Evolutionary conservation across 305 asterid genomes (phyloP), one percentile per base, ranked within the genome.

Genomic region (Ajuga reptans): DNA sequence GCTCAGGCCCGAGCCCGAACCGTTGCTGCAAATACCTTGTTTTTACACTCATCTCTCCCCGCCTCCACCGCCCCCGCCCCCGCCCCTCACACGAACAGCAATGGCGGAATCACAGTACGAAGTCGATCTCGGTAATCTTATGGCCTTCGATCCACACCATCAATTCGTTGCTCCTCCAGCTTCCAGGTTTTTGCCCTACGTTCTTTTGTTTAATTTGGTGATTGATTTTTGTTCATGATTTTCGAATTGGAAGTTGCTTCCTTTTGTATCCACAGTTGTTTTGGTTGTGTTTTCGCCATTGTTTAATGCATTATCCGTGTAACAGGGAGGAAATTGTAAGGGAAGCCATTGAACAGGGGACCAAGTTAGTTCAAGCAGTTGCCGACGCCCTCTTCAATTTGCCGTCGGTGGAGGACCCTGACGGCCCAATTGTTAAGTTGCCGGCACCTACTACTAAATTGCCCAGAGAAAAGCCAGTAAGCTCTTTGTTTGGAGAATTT

Each of bases 391-490:
- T 94, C 66, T 94, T 94, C 75, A 79, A 68, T 72, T 79, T 89
- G 77, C 90, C 94, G 46, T 83, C 99, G 33, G 80, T 78, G 10
- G 89, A 85, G 72, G 91, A 87, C 62, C 88, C 52, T 0, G 92
- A 85, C 29, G 96, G 98, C 27, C 99, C 99, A 14, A 74, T 91
- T 62, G 96, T 89, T 45, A 41, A 69, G 54, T 65, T 94, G 81
- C 99, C 99, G n/a, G 84, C 87, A 31, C 95, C 97, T 2, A 78
- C 87, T 43, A 85, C 92, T 8, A 88, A 59, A 78, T 79, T 94
- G 78, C 98, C 99, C 54, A 79, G 98, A 77, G 89, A 75, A 39
- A 91, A 94, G 72, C 98, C 96, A 27, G 99, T 93, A 78, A 69
- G 90, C 68, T 56, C 27, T 60, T 63, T 33, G 2, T n/a, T 34